Base-by-base conservation (phyloP, 345 rosid species). In the Camelina hispida region DNA sequence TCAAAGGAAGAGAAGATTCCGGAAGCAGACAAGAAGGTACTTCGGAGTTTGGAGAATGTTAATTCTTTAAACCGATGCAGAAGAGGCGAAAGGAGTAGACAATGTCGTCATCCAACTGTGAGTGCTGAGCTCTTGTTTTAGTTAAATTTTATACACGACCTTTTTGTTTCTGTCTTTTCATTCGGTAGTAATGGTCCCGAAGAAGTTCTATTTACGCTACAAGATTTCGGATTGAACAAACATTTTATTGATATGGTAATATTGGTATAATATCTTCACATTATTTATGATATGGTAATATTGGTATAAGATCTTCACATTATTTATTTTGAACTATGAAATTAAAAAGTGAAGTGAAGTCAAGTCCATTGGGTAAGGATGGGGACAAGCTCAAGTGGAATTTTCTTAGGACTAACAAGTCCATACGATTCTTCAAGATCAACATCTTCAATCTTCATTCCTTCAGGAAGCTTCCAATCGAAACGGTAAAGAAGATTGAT, bases 391-490 rank as follows among this genome's bases (percentile, higher is more conserved):
- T 77, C 30, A 57, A 87, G 91, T 52, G 88, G 87, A 61, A 60
- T 63, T 75, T 85, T 88, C 83, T 86, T 87, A 58, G 78, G 76
- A 73, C 77, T 34, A 0, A 83, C 81, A 44, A 85, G 34, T 30
- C 92, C 97, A 30, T 7, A 65, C 1, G 66, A 64, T 79, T 80
- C 92, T 58, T 84, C 86, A 88, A 83, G 79, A 37, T 86, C 81
- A 18, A 91, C 30, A 67, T 84, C 89, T 51, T 82, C 76, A 2
- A 4, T 28, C 1, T 28, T 28, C 80, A 79, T 77, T 9, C 89
- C 92, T 6, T 62, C 51, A 0, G 87, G 91, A 47, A 86, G 73
- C 59, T 77, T 71, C 92, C 92, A 88, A 9, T 86, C 81, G 9
- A 86, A 88, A 0, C 71, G 51, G 63, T 77, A 62, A 13, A 88